phyloP scores from a whole-genome alignment of 306 rosid species.

The Acacia melanoxylon region DNA sequence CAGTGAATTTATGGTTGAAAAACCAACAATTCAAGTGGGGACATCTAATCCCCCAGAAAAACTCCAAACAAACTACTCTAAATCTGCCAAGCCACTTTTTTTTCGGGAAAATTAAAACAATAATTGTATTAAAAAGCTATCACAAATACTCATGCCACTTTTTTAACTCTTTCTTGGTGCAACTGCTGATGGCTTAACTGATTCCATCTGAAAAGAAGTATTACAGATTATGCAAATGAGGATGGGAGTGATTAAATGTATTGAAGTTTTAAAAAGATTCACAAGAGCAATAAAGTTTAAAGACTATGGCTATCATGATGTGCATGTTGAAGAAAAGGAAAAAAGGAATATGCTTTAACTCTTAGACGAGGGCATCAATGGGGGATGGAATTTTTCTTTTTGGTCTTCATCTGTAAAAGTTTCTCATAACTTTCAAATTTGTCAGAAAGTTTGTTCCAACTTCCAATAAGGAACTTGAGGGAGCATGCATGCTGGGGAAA shows the following conservation, averaged over 20 bases:
- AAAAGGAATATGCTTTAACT: slow-evolving; percentile 65
- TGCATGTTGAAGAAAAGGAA: slow-evolving; percentile 37
- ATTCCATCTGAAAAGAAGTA: slow-evolving; percentile 65
- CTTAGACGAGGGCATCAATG: slow-evolving; percentile 60
- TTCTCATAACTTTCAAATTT: slow-evolving; percentile 23
- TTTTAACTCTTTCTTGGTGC: slow-evolving; percentile 61
- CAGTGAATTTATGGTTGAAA: no score
- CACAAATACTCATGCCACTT: no score
- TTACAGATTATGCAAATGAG: slow-evolving; percentile 20
- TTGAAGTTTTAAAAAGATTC: slow-evolving; percentile 16
- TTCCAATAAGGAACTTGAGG: slow-evolving; percentile 16
- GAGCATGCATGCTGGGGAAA: not conserved
- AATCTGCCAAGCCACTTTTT: no score
- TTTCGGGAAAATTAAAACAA: no score
- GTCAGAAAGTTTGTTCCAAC: slow-evolving; percentile 33
- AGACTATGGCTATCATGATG: slow-evolving; percentile 41
- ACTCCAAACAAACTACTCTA: no score
- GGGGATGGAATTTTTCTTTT: slow-evolving; percentile 47
- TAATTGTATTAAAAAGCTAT: no score
- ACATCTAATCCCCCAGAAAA: no score
- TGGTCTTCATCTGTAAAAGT: slow-evolving; percentile 29
- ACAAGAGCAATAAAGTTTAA: slow-evolving; percentile 33
- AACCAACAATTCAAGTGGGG: no score
- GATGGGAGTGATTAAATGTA: slow-evolving; percentile 8
- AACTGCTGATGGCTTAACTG: slow-evolving; percentile 55